Evolutionary conservation across 768 basidiomycete genomes (phyloP), one percentile per base, ranked within the genome.

Genomic region (Bullera alba): DNA sequence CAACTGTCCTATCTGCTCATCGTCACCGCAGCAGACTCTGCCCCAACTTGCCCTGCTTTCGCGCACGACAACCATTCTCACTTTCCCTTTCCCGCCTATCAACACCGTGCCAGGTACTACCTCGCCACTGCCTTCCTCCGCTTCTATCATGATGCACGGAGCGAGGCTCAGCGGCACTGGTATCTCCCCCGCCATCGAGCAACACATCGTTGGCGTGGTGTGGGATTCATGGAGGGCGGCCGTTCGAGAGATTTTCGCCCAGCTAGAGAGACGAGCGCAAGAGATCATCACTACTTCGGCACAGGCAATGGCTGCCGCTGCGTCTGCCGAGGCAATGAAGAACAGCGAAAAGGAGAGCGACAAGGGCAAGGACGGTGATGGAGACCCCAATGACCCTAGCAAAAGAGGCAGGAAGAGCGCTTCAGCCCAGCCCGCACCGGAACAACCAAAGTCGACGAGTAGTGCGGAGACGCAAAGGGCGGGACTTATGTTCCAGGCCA

Each of bases 401-500:
- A 35, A 35, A 12, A n/a, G 34, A 12, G 34, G 34, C 12, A 35
- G 34, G 32, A 17, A 34, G n/a, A n/a, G n/a, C n/a, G 39, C 36
- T 2, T 36, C 36, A 12, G 38, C 19, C 26, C n/a, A n/a, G n/a
- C n/a, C n/a, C n/a, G n/a, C n/a, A n/a, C 32, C 8, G n/a, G 32
- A 34, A 34, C 27, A 30, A 4, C 12, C 16, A 4, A 23, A 36
- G 19, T 51, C 49, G 15, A 45, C 37, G 8, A 41, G 50, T 14
- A 36, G 39, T 44, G 43, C 63, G 27, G 67, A 69, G 41, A 69
- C 60, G 19, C 67, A 69, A 42, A 52, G 67, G 42, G 67, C 67
- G 8, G 67, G 67, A 5, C 46, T 69, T 48, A 62, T 69, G 39
- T 69, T 69, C 54, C 67, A 69, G 50, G 67, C 63, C 5, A 62